Conservation (phyloP, 768 basidiomycete genomes). For the Suillus subluteus region DNA sequence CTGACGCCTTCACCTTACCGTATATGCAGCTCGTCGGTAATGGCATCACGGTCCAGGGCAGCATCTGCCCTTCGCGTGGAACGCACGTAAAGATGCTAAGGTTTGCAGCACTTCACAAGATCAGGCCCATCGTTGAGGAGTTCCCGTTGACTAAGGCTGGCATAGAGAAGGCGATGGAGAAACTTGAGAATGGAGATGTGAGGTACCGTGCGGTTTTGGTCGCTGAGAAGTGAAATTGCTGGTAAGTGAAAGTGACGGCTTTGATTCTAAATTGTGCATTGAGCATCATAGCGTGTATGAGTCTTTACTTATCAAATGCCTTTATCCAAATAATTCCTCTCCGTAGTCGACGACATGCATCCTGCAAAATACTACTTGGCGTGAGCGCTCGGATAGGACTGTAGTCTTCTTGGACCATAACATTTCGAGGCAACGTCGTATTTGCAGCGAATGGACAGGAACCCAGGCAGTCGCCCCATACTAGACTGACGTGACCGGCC, state of each 20-base stretch:
- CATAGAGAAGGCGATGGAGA: conserved; percentile 30
- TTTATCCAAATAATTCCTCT: background rate
- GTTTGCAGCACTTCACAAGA: conserved; percentile 36
- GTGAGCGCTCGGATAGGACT: background rate
- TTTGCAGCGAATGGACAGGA: background rate
- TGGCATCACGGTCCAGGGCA: conserved; percentile 30
- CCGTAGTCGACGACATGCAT: background rate
- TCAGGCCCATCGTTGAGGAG: conserved; percentile 33
- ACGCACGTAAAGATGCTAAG: conserved; percentile 36
- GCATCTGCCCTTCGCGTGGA: conserved; percentile 28
- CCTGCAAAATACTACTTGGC: background rate
- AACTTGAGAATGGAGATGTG: conserved; percentile 28
- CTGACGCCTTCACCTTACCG: conserved; percentile 26
- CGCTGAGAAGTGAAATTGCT: conserved; percentile 1
- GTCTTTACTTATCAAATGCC: background rate
- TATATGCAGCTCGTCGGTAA: conserved; percentile 19
- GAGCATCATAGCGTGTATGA: background rate
- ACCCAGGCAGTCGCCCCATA: no score
- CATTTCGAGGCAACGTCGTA: background rate
- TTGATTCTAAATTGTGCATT: background rate
- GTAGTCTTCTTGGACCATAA: background rate
- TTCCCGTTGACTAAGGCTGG: conserved; percentile 37
- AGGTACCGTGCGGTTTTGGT: conserved; percentile 38
- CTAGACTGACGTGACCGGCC: background rate
- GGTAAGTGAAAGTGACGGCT: background rate